A percentile compares a stretch with the other conserved stretches of the same genome.
Evolutionary conservation across 495 filamentous ascomycete species (phyloP).

Genomic region (Penicillium canescens): DNA sequence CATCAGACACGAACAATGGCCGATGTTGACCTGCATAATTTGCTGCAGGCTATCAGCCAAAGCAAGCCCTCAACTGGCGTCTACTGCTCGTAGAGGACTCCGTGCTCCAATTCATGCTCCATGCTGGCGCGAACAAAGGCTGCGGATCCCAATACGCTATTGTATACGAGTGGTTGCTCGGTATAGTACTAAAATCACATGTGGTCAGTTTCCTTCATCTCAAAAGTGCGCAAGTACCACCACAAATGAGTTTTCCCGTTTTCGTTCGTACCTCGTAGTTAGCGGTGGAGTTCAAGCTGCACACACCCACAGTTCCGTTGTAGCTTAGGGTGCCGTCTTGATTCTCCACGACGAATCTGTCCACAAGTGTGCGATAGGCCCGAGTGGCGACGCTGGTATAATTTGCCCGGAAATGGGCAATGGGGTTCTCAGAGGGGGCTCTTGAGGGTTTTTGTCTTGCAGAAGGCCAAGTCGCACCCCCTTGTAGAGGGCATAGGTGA

Average conservation of each 20-base stretch:
- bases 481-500: conserved; percentile 55
- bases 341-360: conserved; percentile 38
- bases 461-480: conserved; percentile 49
- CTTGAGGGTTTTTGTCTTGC: not conserved
- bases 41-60: not conserved
- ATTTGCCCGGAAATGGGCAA: conserved; percentile 18
- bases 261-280: conserved; percentile 40
- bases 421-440: not conserved
- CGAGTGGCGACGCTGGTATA: conserved; percentile 5
- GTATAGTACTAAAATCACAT: conserved; percentile 46
- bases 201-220: conserved; percentile 1
- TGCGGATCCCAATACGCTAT: conserved; percentile 48
- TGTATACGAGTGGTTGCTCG: conserved; percentile 40
- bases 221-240: not conserved
- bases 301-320: conserved; percentile 56
- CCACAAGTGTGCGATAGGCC: conserved; percentile 37
- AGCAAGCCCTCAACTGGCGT: not conserved
- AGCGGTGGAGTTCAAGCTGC: conserved; percentile 52
- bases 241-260: conserved; percentile 12
- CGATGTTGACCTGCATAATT: not conserved
- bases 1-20: not conserved
- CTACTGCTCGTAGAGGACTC: not conserved
- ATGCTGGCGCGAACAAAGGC: conserved; percentile 50
- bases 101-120: conserved; percentile 37
- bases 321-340: conserved; percentile 47